Evolutionary conservation across 345 rosid genomes (phyloP), one percentile per base, ranked within the genome.

Genomic region (Populus tremula): DNA sequence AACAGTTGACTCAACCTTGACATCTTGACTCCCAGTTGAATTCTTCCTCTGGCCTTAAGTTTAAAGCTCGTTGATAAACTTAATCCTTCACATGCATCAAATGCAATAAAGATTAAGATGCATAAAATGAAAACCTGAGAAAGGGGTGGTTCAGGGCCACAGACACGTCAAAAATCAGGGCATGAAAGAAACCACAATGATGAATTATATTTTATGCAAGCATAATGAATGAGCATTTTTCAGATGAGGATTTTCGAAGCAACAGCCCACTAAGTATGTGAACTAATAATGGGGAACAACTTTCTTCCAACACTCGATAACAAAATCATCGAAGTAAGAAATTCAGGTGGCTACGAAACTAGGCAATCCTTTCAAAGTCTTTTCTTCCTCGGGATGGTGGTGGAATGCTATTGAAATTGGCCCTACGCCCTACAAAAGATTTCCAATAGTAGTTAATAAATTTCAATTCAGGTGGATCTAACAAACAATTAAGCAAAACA

Each of bases 331-430:
- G 5, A 8, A 73, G 36, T 43, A 77, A 88, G 59, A 80, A 80
- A 75, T 79, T 73, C 82, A 82, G 71, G 73, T 33, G 78, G 81
- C 80, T 72, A 74, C 84, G 59, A 83, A 85, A 82, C 87, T 86
- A 93, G 70, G 90, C 83, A 81, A 91, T 91, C 87, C 92, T 92
- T 86, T 94, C 99, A 74, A 87, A 85, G 82, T 96, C 98, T 86
- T 88, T 91, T 88, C 91, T 93, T 79, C 94, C 96, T 54, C 92
- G 93, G 62, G 96, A 90, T 83, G 98, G 75, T 11, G 99, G 88
- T 25, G 87, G 93, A 67, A 92, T 87, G 88, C 87, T 91, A 31
- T 92, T 79, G 75, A 87, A 89, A 86, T 85, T 92, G 70, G 84
- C 87, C 91, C 93, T 86, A 76, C 93, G 97, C 79, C 98, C 97